phyloP scores from a whole-genome alignment of 176 grass and related monocot genomes.

The Zoysia pacifica region DNA sequence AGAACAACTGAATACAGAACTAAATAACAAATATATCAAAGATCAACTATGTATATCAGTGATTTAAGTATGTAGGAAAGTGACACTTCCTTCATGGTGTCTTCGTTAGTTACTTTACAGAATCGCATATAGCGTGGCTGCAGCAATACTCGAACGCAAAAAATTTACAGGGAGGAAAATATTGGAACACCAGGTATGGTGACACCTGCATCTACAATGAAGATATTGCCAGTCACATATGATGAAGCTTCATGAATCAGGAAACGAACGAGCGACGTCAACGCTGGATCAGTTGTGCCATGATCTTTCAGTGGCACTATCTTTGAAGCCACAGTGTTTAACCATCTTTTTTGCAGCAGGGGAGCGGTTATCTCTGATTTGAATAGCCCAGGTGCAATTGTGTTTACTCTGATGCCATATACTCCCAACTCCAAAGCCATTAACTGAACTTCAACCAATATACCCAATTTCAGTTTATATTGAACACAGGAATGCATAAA shows the following conservation, averaged over 20 bases:
- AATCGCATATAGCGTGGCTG: neutral
- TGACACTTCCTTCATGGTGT: neutral
- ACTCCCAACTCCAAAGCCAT: slow-evolving; percentile 86
- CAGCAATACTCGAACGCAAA: neutral
- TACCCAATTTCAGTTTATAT: neutral
- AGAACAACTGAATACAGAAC: neutral
- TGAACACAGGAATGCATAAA: neutral
- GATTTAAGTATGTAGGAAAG: neutral
- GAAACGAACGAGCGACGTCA: slow-evolving; percentile 71
- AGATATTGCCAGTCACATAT: slow-evolving; percentile 84
- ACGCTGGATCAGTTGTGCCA: slow-evolving; percentile 71
- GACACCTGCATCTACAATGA: slow-evolving; percentile 66
- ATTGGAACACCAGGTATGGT: slow-evolving; percentile 72
- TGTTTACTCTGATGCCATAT: slow-evolving; percentile 75
- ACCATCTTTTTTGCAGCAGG: slow-evolving; percentile 70
- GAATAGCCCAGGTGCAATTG: slow-evolving; percentile 82
- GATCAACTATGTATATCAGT: neutral
- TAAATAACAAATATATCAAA: neutral
- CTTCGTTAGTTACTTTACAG: neutral
- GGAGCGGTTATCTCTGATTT: slow-evolving; percentile 75
- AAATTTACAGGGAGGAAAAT: slow-evolving; percentile 77
- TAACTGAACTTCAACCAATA: slow-evolving; percentile 37
- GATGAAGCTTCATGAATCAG: slow-evolving; percentile 69
- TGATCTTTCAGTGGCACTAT: slow-evolving; percentile 59
- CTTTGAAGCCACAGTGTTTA: slow-evolving; percentile 57